Conservation (phyloP, 352 stramenopile genomes). For the Pythium graminicola region DNA sequence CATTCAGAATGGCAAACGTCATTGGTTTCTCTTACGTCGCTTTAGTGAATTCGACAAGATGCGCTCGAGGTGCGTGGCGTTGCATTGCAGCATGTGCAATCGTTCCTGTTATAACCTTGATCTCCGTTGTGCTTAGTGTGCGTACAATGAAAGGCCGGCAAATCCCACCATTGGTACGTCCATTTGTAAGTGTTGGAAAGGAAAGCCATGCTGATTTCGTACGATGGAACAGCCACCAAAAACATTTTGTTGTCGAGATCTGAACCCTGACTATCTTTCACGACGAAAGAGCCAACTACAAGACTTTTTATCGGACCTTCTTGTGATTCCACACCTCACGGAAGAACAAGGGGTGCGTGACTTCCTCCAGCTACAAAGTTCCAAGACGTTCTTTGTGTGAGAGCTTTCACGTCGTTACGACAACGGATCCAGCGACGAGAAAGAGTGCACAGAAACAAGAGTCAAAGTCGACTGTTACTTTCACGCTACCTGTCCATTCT, state of each 20-base stretch:
- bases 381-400: constrained; percentile 56
- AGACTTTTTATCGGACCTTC: constrained; percentile 50
- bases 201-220: not conserved
- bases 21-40: constrained; percentile 59
- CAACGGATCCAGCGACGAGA: too few relatives aligned
- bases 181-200: not conserved
- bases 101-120: not conserved
- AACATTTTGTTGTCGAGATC: constrained; percentile 61
- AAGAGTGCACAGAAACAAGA: too few relatives aligned
- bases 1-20: constrained; percentile 58
- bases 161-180: constrained; percentile 36
- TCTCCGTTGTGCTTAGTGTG: constrained; percentile 25
- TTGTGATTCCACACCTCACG: constrained; percentile 54
- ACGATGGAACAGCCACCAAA: constrained; percentile 38
- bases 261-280: constrained; percentile 63
- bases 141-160: constrained; percentile 36
- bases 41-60: constrained; percentile 70
- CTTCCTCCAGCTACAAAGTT: constrained; percentile 60
- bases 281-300: constrained; percentile 46
- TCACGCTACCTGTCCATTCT: not conserved
- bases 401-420: not conserved
- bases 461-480: not conserved
- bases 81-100: not conserved
- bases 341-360: constrained; percentile 46
- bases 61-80: constrained; percentile 30